A percentile compares a stretch with the other conserved stretches of the same genome.
phyloP scores from a whole-genome alignment of 2,329 filamentous ascomycete genomes.

The Aspergillus floridensis region DNA sequence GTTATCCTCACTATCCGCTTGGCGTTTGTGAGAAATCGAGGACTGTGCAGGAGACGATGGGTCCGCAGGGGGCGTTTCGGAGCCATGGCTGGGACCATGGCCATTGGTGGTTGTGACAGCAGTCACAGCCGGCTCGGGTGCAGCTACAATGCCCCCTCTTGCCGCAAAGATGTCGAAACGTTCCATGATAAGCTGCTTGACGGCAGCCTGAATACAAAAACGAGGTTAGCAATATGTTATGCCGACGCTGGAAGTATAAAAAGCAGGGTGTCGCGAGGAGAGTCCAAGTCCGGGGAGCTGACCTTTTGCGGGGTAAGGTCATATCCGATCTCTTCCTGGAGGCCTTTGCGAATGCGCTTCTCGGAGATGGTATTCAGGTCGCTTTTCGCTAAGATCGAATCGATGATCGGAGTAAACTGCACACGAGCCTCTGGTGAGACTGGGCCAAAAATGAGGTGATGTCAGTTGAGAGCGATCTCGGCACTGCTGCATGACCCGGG shows the following conservation, averaged over 20 bases:
- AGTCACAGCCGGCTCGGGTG: conserved; percentile 25
- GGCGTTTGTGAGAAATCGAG: conserved; percentile 41
- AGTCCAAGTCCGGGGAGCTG: conserved; percentile 17
- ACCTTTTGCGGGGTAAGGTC: conserved; percentile 64
- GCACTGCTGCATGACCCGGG: conserved; percentile 21
- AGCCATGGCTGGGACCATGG: conserved; percentile 24
- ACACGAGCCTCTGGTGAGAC: conserved; percentile 51
- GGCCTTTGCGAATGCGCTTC: conserved; percentile 62
- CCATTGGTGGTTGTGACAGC: conserved; percentile 33
- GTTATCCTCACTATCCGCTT: conserved; percentile 41
- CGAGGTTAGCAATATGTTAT: conserved; percentile 16
- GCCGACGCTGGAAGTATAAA: background rate
- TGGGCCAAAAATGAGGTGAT: conserved; percentile 27
- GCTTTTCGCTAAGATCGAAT: conserved; percentile 58
- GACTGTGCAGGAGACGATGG: conserved; percentile 33
- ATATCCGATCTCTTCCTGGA: conserved; percentile 59
- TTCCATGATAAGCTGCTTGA: conserved; percentile 69
- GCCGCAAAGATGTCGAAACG: conserved; percentile 68
- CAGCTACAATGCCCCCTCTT: conserved; percentile 38
- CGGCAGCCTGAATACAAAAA: conserved; percentile 54
- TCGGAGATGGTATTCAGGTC: conserved; percentile 64
- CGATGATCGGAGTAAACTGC: conserved; percentile 59
- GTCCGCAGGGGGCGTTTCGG: conserved; percentile 25
- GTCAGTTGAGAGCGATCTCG: conserved; percentile 21
- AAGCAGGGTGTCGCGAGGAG: conserved; percentile 10